Base-by-base conservation (phyloP, 1,284 basidiomycete species). In the Melanopsichium pennsylvanicum region DNA sequence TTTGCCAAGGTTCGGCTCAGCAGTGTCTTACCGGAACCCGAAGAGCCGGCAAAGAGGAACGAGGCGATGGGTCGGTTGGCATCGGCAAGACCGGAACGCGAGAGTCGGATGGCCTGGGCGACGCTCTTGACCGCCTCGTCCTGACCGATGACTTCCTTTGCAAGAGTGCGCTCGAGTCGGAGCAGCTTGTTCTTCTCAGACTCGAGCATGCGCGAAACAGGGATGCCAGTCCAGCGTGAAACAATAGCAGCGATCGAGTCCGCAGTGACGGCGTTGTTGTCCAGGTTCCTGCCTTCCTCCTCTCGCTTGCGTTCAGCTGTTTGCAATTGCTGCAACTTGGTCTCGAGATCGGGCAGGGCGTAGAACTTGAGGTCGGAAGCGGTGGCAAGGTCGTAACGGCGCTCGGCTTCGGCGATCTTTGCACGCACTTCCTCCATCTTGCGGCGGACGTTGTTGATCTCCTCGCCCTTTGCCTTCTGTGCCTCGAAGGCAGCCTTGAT, bases 321-420 rank as follows among this genome's bases (percentile, higher is more conserved):
- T 75, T 86, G 85, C 29, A 87, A 81, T 56, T 82, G 75, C 49
- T 82, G 81, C 56, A 97, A 86, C 42, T 88, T 88, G 49, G 84
- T 82, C 79, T 93, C 88, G n/a, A 95, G 85, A 74, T 97, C 79
- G 12, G 96, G 95, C 35, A 98, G 87, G 10, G 93, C 93, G 78
- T 91, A 93, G 83, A 93, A 96, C 49, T 90, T 88, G 62, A 97
- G 84, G 81, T 97, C 95, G 46, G 93, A 93, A 5, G 80, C 75
- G 19, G 74, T 79, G 27, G 72, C 67, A 10, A 81, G 58, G 56
- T 82, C 86, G 74, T 85, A 89, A 84, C 88, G 87, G 81, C 95
- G 86, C 82, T 97, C 93, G 7, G 95, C 95, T 42, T 96, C 93
- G 72, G 96, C 92, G 0, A 91, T 90, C 84, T 97, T 98, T 19